A percentile compares a stretch with the other conserved stretches of the same genome.
Evolutionary conservation across 805 yeast species (phyloP).

Genomic region (Monosporozyma aerobia): DNA sequence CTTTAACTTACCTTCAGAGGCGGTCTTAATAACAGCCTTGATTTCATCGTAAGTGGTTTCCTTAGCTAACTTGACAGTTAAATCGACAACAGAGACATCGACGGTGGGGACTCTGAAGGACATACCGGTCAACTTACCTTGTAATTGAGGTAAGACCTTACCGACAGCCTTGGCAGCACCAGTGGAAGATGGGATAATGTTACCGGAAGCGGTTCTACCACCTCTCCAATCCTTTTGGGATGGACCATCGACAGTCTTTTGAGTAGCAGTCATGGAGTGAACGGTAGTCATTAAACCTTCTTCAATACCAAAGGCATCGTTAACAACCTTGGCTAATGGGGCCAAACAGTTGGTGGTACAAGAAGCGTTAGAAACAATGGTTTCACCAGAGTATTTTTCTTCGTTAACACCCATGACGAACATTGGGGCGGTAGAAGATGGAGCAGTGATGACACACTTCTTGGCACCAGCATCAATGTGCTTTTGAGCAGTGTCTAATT

Average conservation of each 20-base stretch:
- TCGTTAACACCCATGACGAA: constrained; percentile 64
- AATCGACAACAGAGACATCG: constrained; percentile 63
- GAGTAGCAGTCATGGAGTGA: constrained; percentile 63
- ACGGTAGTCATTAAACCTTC: constrained; percentile 71
- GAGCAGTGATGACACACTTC: constrained; percentile 64
- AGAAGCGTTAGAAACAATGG: constrained; percentile 59
- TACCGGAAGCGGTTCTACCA: constrained; percentile 68
- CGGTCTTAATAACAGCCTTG: constrained; percentile 48
- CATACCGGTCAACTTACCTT: constrained; percentile 67
- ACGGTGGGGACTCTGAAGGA: constrained; percentile 66
- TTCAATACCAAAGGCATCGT: constrained; percentile 57
- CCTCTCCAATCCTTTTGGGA: constrained; percentile 77
- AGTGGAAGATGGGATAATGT: constrained; percentile 65
- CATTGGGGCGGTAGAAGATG: constrained; percentile 65
- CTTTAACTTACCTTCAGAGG: constrained; percentile 49
- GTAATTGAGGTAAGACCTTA: constrained; percentile 60
- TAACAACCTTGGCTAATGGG: constrained; percentile 59
- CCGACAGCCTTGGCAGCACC: constrained; percentile 75
- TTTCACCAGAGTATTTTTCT: constrained; percentile 46
- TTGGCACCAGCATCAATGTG: constrained; percentile 65
- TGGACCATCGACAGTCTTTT: constrained; percentile 68
- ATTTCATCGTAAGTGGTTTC: constrained; percentile 55
- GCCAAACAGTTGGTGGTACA: constrained; percentile 71
- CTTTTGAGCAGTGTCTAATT: too few species aligned
- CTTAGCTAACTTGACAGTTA: constrained; percentile 52